Base-by-base conservation (phyloP, 441 rosid species). In the Theobroma grandiflorum region DNA sequence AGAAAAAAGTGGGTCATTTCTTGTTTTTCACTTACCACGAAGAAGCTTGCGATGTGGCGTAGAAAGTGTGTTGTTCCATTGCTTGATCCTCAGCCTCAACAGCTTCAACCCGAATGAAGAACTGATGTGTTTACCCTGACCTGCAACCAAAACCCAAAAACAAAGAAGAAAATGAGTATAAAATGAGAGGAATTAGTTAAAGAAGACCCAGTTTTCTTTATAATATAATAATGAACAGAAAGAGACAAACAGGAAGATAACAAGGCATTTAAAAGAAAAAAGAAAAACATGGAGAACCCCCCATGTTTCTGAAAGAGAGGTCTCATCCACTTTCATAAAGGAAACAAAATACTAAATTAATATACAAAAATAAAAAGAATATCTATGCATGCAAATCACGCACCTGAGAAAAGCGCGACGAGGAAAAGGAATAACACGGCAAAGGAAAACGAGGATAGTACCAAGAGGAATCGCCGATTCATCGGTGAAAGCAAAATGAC, bases 11-110 rank as follows among this genome's bases (percentile, higher is more conserved):
- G n/a, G 65, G 66, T 7, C 14, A 71, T 37, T 74, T 74, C 10
- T 9, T 22, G 2, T 45, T 16, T 45, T 52, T 9, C 12, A 52
- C 76, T 88, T 86, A 91, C 95, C 90, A 22, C 64, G 86, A 71
- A 77, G 85, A 53, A 90, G 85, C 74, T 88, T 93, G 80, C 95
- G 92, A 76, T 90, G 90, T 8, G 78, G 72, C 7, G 76, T 67
- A 26, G 70, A 50, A 57, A 70, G 31, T 1, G 81, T 40, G 63
- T 33, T 14, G 31, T 58, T 82, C 62, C 75, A 58, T 80, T 64
- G 72, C 57, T 75, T 70, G 8, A 33, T 82, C 67, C 68, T 53
- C 52, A 33, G 65, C 16, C 75, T 80, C 33, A 40, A 15, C 26
- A 79, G 76, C 26, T 81, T 71, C 80, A 63, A 79, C 20, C 64